These are phyloP conservation scores for carrot (Daucus carota) DNA, from an alignment of 129 eudicot species.

Conservation along the genomic window DH1_v3.0 NC_030387.2:34752001-34752500, in stretches of 20 bases:
- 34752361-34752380: not conserved
- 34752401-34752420: not conserved
- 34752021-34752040: constrained; percentile 12
- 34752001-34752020: constrained; percentile 21
- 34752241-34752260: constrained; percentile 62
- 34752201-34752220: constrained; percentile 57
- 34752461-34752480: not conserved
- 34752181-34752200: constrained; percentile 35
- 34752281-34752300: constrained; percentile 47
- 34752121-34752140: constrained; percentile 29
- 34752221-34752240: constrained; percentile 72
- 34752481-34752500: not conserved
- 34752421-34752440: not conserved
- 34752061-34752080: constrained; percentile 18
- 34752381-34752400: not conserved
- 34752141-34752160: constrained; percentile 68
- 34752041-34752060: constrained; percentile 12
- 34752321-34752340: constrained; percentile 35
- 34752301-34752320: constrained; percentile 47
- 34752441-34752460: not conserved
- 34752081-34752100: constrained; percentile 22
- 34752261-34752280: constrained; percentile 42
- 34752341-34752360: constrained; percentile 37
- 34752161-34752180: constrained; percentile 40
- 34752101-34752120: constrained; percentile 37